phyloP scores from a whole-genome alignment of 768 basidiomycete genomes.

The Clitopilus hobsonii region DNA sequence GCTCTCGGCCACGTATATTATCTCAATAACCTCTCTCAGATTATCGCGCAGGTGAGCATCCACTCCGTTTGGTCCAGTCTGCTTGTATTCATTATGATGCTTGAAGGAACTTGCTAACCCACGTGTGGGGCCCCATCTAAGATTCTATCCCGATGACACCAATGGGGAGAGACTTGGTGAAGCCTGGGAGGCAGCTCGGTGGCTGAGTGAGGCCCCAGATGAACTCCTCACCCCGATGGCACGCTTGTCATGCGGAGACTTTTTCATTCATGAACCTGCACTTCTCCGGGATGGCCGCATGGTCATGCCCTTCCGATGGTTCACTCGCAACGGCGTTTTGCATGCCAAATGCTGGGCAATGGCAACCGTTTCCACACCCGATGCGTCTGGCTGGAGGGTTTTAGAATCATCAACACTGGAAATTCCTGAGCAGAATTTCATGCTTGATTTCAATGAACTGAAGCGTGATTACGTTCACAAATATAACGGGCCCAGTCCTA shows the following conservation, averaged over 20 bases:
- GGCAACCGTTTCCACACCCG: not conserved
- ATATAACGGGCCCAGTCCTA: not conserved
- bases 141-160: constrained; percentile 23
- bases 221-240: not conserved
- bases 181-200: not conserved
- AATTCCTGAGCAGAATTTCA: not conserved
- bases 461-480: not conserved
- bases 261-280: constrained; percentile 10
- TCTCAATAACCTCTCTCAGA: constrained; percentile 19
- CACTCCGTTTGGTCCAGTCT: not conserved
- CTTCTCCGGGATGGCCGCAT: constrained; percentile 8
- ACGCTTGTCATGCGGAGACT: not conserved
- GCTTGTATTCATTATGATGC: not conserved
- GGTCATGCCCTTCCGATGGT: constrained; percentile 25
- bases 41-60: constrained; percentile 20
- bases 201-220: not conserved
- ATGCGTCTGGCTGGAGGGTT: constrained; percentile 14
- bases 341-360: constrained; percentile 17
- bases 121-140: constrained; percentile 16
- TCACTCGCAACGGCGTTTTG: constrained; percentile 5
- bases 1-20: constrained; percentile 21
- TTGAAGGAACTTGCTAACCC: constrained; percentile 28
- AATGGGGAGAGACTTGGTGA: not conserved
- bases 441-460: not conserved
- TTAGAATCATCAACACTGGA: not conserved